Conservation (phyloP, 495 filamentous ascomycete species). For the Xeromyces bisporus region DNA sequence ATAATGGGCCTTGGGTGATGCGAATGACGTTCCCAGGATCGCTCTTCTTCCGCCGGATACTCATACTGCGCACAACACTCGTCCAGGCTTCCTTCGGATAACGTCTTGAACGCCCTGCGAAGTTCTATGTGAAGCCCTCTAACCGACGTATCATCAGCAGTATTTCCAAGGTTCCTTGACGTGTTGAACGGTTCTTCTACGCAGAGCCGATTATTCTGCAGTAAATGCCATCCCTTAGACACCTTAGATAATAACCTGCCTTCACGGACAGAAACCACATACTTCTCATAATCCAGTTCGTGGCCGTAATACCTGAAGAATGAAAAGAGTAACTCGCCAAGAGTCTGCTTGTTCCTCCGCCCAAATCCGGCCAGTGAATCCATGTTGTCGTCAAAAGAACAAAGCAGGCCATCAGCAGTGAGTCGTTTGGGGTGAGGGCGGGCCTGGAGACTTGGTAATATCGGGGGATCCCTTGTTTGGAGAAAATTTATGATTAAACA, state of each 20-base stretch:
- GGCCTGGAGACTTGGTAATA: slow-evolving; percentile 77
- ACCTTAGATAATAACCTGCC: slow-evolving; percentile 69
- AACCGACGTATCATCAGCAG: slow-evolving; percentile 86
- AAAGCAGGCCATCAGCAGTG: slow-evolving; percentile 42
- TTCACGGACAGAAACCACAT: slow-evolving; percentile 72
- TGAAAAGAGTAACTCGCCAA: slow-evolving; percentile 72
- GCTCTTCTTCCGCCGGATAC: slow-evolving; percentile 71
- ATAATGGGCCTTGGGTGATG: slow-evolving; percentile 44
- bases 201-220: slow-evolving; percentile 67
- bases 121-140: slow-evolving; percentile 79
- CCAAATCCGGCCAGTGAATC: slow-evolving; percentile 57
- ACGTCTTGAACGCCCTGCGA: slow-evolving; percentile 66
- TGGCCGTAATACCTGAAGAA: slow-evolving; percentile 93
- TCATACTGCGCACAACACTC: slow-evolving; percentile 72
- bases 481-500: slow-evolving; percentile 96
- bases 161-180: slow-evolving; percentile 87
- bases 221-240: slow-evolving; percentile 69
- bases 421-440: slow-evolving; percentile 44
- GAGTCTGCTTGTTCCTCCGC: slow-evolving; percentile 58
- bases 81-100: slow-evolving; percentile 56
- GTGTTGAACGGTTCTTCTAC: slow-evolving; percentile 95
- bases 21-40: slow-evolving; percentile 54
- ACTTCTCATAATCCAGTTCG: slow-evolving; percentile 76
- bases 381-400: slow-evolving; percentile 74
- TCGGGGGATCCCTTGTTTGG: slow-evolving; percentile 72